phyloP scores from a whole-genome alignment of 108 stramenopile species.

The Conticribra guillardii region DNA sequence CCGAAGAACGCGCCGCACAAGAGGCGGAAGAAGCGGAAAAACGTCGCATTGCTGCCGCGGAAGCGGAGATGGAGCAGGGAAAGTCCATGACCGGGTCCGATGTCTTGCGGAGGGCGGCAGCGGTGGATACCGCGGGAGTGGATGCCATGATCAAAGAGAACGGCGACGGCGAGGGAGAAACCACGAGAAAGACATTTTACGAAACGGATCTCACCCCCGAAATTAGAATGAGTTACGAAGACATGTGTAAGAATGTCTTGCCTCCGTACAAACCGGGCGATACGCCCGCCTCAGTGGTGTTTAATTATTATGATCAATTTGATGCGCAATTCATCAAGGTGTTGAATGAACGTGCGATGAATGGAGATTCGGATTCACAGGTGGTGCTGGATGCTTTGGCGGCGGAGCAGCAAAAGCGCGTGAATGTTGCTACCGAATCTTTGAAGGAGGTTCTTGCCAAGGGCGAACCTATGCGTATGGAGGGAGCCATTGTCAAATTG shows the following conservation, averaged over 20 bases:
- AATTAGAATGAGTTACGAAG: constrained; percentile 84
- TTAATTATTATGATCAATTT: constrained; percentile 74
- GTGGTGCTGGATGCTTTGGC: constrained; percentile 74
- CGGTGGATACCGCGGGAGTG: constrained; percentile 64
- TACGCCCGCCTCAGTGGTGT: constrained; percentile 61
- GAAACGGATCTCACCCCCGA: constrained; percentile 84
- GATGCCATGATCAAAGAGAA: constrained; percentile 36
- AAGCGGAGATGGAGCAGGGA: constrained; percentile 71
- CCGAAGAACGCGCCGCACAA: constrained; percentile 65
- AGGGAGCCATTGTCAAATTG: constrained; percentile 81
- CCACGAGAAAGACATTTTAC: constrained; percentile 67
- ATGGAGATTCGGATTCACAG: constrained; percentile 69
- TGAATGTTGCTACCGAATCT: constrained; percentile 68
- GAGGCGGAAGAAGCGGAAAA: constrained; percentile 74
- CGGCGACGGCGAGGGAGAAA: constrained; percentile 5
- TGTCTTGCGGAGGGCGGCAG: constrained; percentile 72
- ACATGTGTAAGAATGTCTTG: constrained; percentile 70
- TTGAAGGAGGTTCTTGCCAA: constrained; percentile 68
- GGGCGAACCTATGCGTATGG: constrained; percentile 90
- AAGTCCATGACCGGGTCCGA: constrained; percentile 69
- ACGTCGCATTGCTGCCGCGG: constrained; percentile 58
- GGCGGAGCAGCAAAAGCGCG: constrained; percentile 68
- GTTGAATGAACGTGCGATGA: constrained; percentile 53
- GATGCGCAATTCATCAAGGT: constrained; percentile 74
- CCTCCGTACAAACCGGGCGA: constrained; percentile 87